phyloP scores from a whole-genome alignment of 257 asterid species.

The Fraxinus quadrangulata region DNA sequence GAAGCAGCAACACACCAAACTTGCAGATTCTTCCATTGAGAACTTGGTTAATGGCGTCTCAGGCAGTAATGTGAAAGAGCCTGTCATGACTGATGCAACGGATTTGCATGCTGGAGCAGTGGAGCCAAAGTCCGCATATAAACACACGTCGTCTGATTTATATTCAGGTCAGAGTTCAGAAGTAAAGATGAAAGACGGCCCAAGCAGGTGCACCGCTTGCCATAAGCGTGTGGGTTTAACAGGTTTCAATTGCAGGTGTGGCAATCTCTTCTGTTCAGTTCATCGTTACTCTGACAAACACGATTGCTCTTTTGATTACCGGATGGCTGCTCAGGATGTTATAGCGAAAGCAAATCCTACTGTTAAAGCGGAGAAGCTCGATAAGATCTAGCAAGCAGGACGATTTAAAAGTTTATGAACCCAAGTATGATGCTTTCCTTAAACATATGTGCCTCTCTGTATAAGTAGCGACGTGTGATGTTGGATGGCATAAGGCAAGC shows the following conservation, averaged over 20 bases:
- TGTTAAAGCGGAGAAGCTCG: constrained; percentile 42
- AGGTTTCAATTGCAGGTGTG: background rate
- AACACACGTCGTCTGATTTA: constrained; percentile 13
- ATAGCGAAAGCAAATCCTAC: constrained; percentile 42
- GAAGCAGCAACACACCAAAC: constrained; percentile 35
- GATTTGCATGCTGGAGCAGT: background rate
- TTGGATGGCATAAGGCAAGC: constrained; percentile 13
- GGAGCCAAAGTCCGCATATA: constrained; percentile 15
- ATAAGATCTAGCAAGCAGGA: constrained; percentile 29
- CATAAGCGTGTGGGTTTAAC: background rate
- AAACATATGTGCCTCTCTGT: constrained; percentile 4
- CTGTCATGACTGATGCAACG: constrained; percentile 9
- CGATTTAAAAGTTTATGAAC: background rate
- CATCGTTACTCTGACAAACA: background rate
- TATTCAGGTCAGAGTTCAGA: constrained; percentile 23
- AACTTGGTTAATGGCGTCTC: constrained; percentile 34
- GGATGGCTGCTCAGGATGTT: constrained; percentile 31
- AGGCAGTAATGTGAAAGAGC: constrained; percentile 14
- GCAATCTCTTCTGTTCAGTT: background rate
- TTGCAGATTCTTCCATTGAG: constrained; percentile 34
- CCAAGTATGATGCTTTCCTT: constrained; percentile 28
- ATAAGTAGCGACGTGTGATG: background rate
- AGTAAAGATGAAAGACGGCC: constrained; percentile 32
- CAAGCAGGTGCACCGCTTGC: constrained; percentile 10
- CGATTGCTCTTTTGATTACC: constrained; percentile 35